phyloP scores from a whole-genome alignment of 2,329 filamentous ascomycete species.

The Fusarium concolor region DNA sequence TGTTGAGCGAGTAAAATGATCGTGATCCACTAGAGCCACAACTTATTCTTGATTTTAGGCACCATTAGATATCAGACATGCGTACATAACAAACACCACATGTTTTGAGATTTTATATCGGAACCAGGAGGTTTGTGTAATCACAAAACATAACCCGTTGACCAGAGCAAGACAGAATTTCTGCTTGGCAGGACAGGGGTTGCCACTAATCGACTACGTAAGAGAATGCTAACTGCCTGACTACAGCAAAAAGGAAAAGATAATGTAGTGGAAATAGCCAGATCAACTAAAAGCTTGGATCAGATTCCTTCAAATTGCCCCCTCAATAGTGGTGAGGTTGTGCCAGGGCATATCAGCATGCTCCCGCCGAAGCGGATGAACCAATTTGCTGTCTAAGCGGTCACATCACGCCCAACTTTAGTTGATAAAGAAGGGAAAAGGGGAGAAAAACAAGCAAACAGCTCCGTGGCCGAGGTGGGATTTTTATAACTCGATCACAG shows the following conservation, averaged over 20 bases:
- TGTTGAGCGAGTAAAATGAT: neutral
- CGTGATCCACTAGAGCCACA: neutral
- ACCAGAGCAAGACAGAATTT: neutral
- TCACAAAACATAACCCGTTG: neutral
- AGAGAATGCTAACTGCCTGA: neutral
- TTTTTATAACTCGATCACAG: slow-evolving; percentile 14
- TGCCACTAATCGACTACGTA: neutral
- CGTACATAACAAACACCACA: neutral
- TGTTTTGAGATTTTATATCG: neutral
- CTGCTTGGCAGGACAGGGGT: neutral
- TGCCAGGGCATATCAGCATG: slow-evolving; percentile 75
- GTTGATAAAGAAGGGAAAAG: slow-evolving; percentile 70
- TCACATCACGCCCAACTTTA: slow-evolving; percentile 84
- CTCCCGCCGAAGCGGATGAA: slow-evolving; percentile 64
- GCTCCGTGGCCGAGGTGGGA: neutral
- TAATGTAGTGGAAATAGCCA: neutral
- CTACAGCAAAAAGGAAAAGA: slow-evolving; percentile 5
- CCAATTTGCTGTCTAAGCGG: slow-evolving; percentile 66
- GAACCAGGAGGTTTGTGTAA: neutral
- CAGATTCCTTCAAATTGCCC: slow-evolving; percentile 74
- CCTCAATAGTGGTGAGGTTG: slow-evolving; percentile 70
- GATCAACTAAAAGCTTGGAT: slow-evolving; percentile 64
- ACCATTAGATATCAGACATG: neutral
- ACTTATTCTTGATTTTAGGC: neutral
- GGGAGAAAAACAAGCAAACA: slow-evolving; percentile 27